Evolutionary conservation across 2,329 filamentous ascomycete species (phyloP), one percentile per base, ranked within the genome.

Genomic region (Fusarium sp.): DNA sequence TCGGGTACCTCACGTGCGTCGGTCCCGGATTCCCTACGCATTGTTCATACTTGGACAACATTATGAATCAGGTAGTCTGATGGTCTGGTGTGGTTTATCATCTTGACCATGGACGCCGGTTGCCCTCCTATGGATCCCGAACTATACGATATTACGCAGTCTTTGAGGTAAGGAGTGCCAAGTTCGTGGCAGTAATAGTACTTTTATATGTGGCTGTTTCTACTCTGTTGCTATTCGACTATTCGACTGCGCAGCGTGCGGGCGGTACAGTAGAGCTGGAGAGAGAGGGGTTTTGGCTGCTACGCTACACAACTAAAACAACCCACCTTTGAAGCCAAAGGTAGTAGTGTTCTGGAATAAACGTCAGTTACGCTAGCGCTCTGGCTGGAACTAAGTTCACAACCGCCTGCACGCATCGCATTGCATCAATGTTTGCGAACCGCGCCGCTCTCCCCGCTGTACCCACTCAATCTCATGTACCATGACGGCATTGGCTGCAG

Each of bases 331-430:
- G 44, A 43, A 49, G 54, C 58, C 52, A 47, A 60, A 64, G 60
- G 53, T 55, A 71, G 65, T 53, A 71, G 64, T 70, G 48, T 72
- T 72, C 69, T 70, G 56, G 69, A 72, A 72, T 56, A 70, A 64
- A 67, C 34, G 66, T 67, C 58, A 63, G 43, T 69, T 49, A 44
- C 65, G 44, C 69, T 71, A 71, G 65, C 56, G 51, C 54, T 41
- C 22, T 54, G 54, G 32, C 29, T 48, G 56, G 44, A 49, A 43
- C 32, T 53, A 41, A 41, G 38, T 68, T 65, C 47, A 43, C 55
- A 58, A 57, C 62, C 45, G 30, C 40, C 44, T 56, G 56, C 61
- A 48, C 46, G 32, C 48, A 59, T 64, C 30, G 18, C 52, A 53
- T 30, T 53, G 67, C 67, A 63, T 70, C 30, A 46, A 59, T 58